These are phyloP conservation scores for Daedaleopsis sinensis DNA, from an alignment of 768 basidiomycete species.

Conservation along the genomic window DNA sequence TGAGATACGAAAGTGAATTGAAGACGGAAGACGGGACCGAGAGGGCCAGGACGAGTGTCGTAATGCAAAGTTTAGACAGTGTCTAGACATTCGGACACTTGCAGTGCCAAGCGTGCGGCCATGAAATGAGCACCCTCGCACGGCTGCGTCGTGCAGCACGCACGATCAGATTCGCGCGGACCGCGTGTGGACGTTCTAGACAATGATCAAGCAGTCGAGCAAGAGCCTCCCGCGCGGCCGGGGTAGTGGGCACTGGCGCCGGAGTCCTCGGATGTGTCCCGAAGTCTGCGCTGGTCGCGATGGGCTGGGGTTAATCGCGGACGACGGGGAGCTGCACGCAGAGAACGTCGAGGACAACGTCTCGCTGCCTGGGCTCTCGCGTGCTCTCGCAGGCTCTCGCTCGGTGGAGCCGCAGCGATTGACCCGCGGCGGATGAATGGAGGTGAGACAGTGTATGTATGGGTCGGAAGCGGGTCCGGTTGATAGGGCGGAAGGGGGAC, in stretches of 20 bases:
- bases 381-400: not conserved
- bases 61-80: not conserved
- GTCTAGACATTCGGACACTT: not conserved
- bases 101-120: not conserved
- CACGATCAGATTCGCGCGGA: not conserved
- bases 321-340: too few species aligned
- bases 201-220: not conserved
- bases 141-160: not conserved
- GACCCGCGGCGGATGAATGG: constrained; percentile 17
- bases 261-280: not conserved
- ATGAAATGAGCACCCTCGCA: not conserved
- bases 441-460: constrained; percentile 8
- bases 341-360: too few species aligned
- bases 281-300: too few species aligned
- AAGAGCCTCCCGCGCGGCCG: not conserved
- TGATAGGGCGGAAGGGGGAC: constrained; percentile 20
- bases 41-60: too few species aligned
- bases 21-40: too few species aligned
- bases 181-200: not conserved
- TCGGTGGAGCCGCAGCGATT: not conserved
- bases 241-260: not conserved
- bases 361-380: too few species aligned
- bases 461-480: constrained; percentile 23
- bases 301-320: too few species aligned
- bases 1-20: too few species aligned